Evolutionary conservation across 1,139 yeast species (phyloP), one percentile per base, ranked within the genome.

Genomic region (Geotrichum fermentans): DNA sequence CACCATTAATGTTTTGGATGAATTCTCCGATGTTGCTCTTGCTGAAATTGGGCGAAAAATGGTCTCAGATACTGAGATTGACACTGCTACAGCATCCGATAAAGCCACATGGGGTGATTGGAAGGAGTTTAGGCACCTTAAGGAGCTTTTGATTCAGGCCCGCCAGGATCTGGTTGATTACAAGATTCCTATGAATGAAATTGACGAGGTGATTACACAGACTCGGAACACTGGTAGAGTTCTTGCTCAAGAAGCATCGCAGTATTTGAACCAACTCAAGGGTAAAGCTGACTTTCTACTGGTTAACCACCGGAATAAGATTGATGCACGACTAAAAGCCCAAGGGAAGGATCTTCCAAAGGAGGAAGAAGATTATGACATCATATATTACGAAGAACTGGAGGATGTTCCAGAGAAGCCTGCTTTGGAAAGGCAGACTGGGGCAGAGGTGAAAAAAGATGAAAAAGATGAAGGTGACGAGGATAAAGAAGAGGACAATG

Each of bases 231-330:
- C 87, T 51, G 70, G 86, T 42, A 72, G 74, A 45, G 70, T 79
- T 36, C 65, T 88, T 50, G 68, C 79, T 33, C 75, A 79, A 53
- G 96, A 89, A 61, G 79, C 83, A 49, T 83, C 81, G 24, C 82
- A 82, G 54, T 83, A 80, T 62, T 69, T 87, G 57, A 79, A 80
- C 52, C 76, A 86, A 47, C 72, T 83, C 52, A 75, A 96, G 60
- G 90, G 95, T 13, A 79, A 82, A 63, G 95, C 95, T 16, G 90
- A 89, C 61, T 69, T 85, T 41, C 83, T 83, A 16, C 83, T 85
- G 64, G 96, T 88, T 68, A 70, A 73, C 53, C 77, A 94, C 16
- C 45, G 39, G 13, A 28, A 57, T 8, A 45, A 43, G 35, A 49
- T 51, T 36, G 53, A 52, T 26, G 41, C 30, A 45, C 26, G 20